These are phyloP conservation scores for Buxus sempervirens DNA, from an alignment of 164 flowering plant genomes.

Conservation along the genomic window DNA sequence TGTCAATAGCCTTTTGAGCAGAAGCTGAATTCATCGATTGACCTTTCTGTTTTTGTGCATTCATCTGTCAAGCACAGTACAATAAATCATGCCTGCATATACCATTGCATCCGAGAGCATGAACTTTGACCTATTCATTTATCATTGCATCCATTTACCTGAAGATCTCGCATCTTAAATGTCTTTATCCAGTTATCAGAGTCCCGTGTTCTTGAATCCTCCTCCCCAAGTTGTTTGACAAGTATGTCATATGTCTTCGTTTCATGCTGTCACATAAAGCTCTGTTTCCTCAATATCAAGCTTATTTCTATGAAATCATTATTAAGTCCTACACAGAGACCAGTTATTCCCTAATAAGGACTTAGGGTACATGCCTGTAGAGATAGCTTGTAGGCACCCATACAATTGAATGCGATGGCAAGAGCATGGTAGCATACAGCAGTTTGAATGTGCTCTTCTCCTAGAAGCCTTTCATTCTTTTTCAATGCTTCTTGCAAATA, in stretches of 20 bases:
- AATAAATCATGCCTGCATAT: background rate
- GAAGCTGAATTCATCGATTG: conserved; percentile 65
- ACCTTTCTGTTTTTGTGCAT: conserved; percentile 93
- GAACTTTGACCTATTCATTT: background rate
- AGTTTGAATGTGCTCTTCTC: conserved; percentile 96
- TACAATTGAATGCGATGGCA: conserved; percentile 94
- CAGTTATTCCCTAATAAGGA: background rate
- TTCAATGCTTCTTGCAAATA: conserved; percentile 98
- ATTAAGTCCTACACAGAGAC: background rate
- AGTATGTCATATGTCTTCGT: conserved; percentile 95
- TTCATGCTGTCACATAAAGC: conserved; percentile 63
- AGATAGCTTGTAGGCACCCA: conserved; percentile 95
- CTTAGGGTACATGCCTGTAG: conserved; percentile 59
- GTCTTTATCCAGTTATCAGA: conserved; percentile 96
- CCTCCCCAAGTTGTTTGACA: conserved; percentile 95
- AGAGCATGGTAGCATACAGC: conserved; percentile 99
- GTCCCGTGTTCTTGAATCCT: conserved; percentile 89
- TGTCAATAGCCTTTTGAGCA: conserved; percentile 75
- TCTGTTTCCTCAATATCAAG: background rate
- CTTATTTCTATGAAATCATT: background rate
- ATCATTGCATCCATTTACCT: conserved; percentile 39
- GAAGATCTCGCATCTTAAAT: conserved; percentile 87
- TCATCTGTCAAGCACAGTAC: conserved; percentile 38
- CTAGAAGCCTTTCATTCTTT: conserved; percentile 92
- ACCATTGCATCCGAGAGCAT: background rate